These are phyloP conservation scores for Catenaria anguillulae DNA, from an alignment of 371 early-diverging fungal species.

Conservation along the genomic window DNA sequence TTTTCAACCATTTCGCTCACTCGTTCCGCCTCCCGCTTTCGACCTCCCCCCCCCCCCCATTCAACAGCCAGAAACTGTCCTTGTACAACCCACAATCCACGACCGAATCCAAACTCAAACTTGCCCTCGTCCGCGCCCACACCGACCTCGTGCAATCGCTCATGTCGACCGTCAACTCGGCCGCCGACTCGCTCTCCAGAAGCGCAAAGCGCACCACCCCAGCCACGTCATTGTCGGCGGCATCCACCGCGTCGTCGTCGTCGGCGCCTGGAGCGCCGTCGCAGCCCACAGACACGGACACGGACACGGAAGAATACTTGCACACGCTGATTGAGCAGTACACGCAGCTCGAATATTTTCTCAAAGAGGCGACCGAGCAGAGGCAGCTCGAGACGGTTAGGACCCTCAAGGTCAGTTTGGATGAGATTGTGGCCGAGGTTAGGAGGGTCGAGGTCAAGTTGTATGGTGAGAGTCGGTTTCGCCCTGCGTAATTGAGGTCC, in stretches of 20 bases:
- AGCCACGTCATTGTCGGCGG: slow-evolving; percentile 12
- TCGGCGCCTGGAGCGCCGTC: neutral
- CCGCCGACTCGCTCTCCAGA: too few species aligned
- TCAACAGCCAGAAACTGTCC: too few species aligned
- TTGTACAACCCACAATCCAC: too few species aligned
- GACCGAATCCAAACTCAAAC: slow-evolving; percentile 6
- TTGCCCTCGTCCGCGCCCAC: slow-evolving; percentile 9
- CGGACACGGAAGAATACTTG: slow-evolving; percentile 27
- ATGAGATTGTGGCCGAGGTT: slow-evolving; percentile 60
- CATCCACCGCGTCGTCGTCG: neutral
- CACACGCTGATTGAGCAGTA: slow-evolving; percentile 55
- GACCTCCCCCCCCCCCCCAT: too few species aligned
- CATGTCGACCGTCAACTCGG: too few species aligned
- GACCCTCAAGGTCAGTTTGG: slow-evolving; percentile 47
- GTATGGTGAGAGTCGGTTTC: neutral
- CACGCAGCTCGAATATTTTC: slow-evolving; percentile 43
- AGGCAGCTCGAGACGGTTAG: slow-evolving; percentile 69
- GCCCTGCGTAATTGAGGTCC: too few species aligned
- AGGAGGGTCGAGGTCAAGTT: slow-evolving; percentile 11
- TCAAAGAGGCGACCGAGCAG: slow-evolving; percentile 55
- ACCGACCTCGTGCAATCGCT: neutral
- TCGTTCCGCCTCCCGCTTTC: too few species aligned
- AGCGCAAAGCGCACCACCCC: neutral
- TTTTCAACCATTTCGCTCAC: too few species aligned
- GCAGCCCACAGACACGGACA: slow-evolving; percentile 11